These are phyloP conservation scores for Flaveria ramosissima DNA, from an alignment of 129 eudicot genomes.

Conservation along the genomic window DNA sequence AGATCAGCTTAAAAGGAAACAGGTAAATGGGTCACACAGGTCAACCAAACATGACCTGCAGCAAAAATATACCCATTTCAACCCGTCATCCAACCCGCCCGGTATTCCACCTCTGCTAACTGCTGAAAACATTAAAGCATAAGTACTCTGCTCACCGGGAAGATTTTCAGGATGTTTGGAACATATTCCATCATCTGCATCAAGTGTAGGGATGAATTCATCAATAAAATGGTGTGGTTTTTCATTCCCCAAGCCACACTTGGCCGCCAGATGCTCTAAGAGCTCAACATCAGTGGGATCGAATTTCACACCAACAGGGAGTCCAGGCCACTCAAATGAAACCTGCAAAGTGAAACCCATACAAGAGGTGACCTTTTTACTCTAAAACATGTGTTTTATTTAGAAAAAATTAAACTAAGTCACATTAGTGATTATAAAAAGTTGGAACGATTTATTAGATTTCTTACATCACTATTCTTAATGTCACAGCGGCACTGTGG, in stretches of 20 bases:
- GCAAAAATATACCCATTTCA: slow-evolving; percentile 5
- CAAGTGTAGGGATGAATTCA: slow-evolving; percentile 91
- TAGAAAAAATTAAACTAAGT: background rate
- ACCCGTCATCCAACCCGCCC: slow-evolving; percentile 3
- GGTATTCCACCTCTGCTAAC: background rate
- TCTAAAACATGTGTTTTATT: background rate
- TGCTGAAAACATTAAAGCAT: background rate
- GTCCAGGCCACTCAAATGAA: slow-evolving; percentile 78
- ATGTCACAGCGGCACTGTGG: slow-evolving; percentile 69
- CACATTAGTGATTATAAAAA: background rate
- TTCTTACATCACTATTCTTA: slow-evolving; percentile 80
- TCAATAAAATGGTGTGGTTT: slow-evolving; percentile 68
- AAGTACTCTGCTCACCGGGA: slow-evolving; percentile 59
- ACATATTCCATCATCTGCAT: slow-evolving; percentile 69
- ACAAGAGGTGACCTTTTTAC: slow-evolving; percentile 4
- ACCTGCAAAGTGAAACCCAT: slow-evolving; percentile 47
- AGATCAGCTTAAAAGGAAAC: background rate
- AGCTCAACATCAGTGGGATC: slow-evolving; percentile 87
- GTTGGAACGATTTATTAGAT: slow-evolving; percentile 12
- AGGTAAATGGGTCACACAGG: background rate
- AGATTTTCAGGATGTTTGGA: slow-evolving; percentile 87
- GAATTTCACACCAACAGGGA: slow-evolving; percentile 87
- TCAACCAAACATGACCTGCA: slow-evolving; percentile 6
- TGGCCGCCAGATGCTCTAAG: slow-evolving; percentile 76
- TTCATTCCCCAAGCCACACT: slow-evolving; percentile 54